Base-by-base conservation (phyloP, 768 basidiomycete genomes). In the Mycena sanguinolenta region DNA sequence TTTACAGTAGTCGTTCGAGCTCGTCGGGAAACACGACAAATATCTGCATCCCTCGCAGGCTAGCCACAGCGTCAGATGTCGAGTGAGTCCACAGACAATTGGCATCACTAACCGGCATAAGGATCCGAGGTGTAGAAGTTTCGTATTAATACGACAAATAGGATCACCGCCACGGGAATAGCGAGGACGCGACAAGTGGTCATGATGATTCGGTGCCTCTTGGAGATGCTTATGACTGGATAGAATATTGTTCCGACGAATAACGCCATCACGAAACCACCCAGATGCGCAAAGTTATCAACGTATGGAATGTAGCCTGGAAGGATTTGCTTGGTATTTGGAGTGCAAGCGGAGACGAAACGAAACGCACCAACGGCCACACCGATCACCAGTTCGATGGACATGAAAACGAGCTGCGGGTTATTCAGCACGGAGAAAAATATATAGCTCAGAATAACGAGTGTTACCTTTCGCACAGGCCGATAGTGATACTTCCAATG, bases 61-160 rank as follows among this genome's bases (percentile, higher is more conserved):
- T 95, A 60, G 38, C 49, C 12, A 39, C 39, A 64, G 14, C 70
- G 58, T 49, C 27, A 66, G 36, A 39, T 28, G 58, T 6, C 21
- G 25, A 17, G 19, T n/a, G 27, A 21, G 25, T 60, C 69, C n/a
- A 39, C 30, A 67, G 64, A 16, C 52, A 67, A 67, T 53, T 70
- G 21, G 53, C 21, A 59, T 63, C 58, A 81, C 88, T 69, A 83
- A 90, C 95, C 95, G 16, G 91, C 91, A 77, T 93, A 93, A 34
- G 96, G 95, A 79, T 98, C 87, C 52, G 89, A 89, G 1, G 90
- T 95, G 78, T 97, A 98, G 78, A 99, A 99, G 80, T 99, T 99
- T 69, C 91, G 85, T 39, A 87, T 87, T 54, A 99, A 85, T 17
- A 97, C 85, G 39, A 97, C 92, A 73, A 91, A 98, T 25, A 97